These are phyloP conservation scores for Shiraia sp. DNA, from an alignment of 2,329 filamentous ascomycete genomes.

Conservation along the genomic window DNA sequence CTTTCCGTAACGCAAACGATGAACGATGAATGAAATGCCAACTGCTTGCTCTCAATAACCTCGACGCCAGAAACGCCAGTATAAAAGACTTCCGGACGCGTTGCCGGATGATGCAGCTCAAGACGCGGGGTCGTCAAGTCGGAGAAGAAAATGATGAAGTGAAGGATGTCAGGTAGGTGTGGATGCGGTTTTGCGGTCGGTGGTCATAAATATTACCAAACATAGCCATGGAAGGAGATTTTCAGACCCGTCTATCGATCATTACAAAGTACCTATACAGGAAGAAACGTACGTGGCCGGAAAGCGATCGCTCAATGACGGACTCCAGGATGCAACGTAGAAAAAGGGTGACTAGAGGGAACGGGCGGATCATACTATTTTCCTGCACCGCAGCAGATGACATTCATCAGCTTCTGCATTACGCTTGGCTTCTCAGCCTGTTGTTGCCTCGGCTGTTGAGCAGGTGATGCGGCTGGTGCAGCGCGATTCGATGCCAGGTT, in stretches of 20 bases:
- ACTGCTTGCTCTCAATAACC: slow-evolving; percentile 20
- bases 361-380: slow-evolving; percentile 27
- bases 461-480: slow-evolving; percentile 49
- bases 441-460: slow-evolving; percentile 59
- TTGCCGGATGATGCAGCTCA: slow-evolving; percentile 22
- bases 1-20: slow-evolving; percentile 25
- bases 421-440: slow-evolving; percentile 73
- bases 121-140: slow-evolving; percentile 23
- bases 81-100: slow-evolving; percentile 24
- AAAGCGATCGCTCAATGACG: slow-evolving; percentile 37
- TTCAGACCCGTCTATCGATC: slow-evolving; percentile 46
- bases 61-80: slow-evolving; percentile 33
- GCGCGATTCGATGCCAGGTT: slow-evolving; percentile 72
- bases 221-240: slow-evolving; percentile 37
- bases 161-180: slow-evolving; percentile 32
- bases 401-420: slow-evolving; percentile 91
- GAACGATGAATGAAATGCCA: slow-evolving; percentile 30
- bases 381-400: slow-evolving; percentile 73
- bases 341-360: slow-evolving; percentile 21
- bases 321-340: slow-evolving; percentile 42
- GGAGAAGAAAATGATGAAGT: slow-evolving; percentile 28
- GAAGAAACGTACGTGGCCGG: slow-evolving; percentile 33
- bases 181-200: slow-evolving; percentile 24
- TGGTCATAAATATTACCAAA: slow-evolving; percentile 42
- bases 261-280: slow-evolving; percentile 49